phyloP scores from a whole-genome alignment of 2,329 filamentous ascomycete species.

The Pseudogymnoascus sp. region DNA sequence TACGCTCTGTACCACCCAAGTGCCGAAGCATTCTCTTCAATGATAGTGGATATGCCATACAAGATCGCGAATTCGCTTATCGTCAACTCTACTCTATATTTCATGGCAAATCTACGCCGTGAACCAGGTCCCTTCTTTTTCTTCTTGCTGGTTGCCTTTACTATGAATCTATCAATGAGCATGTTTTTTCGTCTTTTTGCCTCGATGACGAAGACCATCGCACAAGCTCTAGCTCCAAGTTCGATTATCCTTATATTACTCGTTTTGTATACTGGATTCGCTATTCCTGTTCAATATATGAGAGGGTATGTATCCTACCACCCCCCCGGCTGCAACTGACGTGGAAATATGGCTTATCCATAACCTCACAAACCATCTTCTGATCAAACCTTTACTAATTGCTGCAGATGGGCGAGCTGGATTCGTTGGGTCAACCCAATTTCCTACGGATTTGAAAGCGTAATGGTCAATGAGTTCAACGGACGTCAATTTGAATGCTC shows the following conservation, averaged over 20 bases:
- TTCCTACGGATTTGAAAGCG: constrained; percentile 59
- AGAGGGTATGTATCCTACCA: not conserved
- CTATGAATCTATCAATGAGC: constrained; percentile 49
- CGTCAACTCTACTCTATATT: constrained; percentile 75
- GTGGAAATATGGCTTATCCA: constrained; percentile 38
- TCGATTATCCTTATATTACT: constrained; percentile 53
- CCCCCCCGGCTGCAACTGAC: not conserved
- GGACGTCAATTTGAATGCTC: constrained; percentile 42
- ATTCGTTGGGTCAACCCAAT: constrained; percentile 59
- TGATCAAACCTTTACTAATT: constrained; percentile 50
- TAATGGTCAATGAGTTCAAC: constrained; percentile 66
- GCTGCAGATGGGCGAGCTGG: constrained; percentile 55
- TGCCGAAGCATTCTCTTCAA: constrained; percentile 76
- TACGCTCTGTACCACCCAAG: constrained; percentile 89
- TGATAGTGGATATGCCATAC: constrained; percentile 76
- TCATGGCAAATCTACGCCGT: constrained; percentile 64
- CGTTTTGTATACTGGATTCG: constrained; percentile 46
- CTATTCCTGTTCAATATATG: constrained; percentile 28
- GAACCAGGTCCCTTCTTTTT: constrained; percentile 59
- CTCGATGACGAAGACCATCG: constrained; percentile 62
- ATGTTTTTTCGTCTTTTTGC: constrained; percentile 80
- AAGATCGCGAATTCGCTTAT: constrained; percentile 63
- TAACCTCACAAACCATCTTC: constrained; percentile 43
- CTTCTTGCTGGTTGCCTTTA: constrained; percentile 41
- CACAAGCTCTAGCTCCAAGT: constrained; percentile 54